Percentiles rank a stretch among this genome's conserved stretches.
Evolutionary conservation across 495 filamentous ascomycete genomes (phyloP).

Genomic region (Penicillium goetzii): DNA sequence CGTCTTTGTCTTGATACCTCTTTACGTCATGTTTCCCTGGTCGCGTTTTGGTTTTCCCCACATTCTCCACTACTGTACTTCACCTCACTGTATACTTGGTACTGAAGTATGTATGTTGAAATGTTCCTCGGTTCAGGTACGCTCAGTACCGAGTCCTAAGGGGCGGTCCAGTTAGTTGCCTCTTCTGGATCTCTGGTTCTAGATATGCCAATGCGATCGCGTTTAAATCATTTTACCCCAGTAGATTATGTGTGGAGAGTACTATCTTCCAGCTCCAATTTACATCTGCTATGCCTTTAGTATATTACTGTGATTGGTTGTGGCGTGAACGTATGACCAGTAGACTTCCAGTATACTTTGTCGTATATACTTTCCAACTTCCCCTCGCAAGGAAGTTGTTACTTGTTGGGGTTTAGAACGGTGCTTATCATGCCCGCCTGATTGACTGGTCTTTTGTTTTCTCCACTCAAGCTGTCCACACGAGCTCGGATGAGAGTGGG

Average conservation of each 20-base stretch:
- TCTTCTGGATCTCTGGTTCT: background rate
- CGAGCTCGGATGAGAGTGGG: background rate
- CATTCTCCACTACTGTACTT: background rate
- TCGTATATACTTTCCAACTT: constrained; percentile 1
- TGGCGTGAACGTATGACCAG: background rate
- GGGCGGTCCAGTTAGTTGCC: background rate
- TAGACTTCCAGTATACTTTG: background rate
- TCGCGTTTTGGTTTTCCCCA: background rate
- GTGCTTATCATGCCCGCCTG: constrained; percentile 8
- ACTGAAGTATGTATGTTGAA: background rate
- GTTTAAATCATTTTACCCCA: background rate
- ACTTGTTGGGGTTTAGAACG: constrained; percentile 15
- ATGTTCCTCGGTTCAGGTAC: no score
- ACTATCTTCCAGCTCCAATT: background rate
- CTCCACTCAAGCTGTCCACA: constrained; percentile 6
- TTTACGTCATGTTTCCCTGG: background rate
- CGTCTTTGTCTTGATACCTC: constrained; percentile 3
- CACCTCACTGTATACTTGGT: background rate
- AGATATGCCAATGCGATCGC: background rate
- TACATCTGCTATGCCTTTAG: background rate
- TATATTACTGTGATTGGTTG: background rate
- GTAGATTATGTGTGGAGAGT: background rate
- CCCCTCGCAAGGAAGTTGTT: constrained; percentile 23
- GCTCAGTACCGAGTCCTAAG: no score
- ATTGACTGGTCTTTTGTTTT: background rate